phyloP scores from a whole-genome alignment of 768 basidiomycete genomes.

The Jaapia argillacea region DNA sequence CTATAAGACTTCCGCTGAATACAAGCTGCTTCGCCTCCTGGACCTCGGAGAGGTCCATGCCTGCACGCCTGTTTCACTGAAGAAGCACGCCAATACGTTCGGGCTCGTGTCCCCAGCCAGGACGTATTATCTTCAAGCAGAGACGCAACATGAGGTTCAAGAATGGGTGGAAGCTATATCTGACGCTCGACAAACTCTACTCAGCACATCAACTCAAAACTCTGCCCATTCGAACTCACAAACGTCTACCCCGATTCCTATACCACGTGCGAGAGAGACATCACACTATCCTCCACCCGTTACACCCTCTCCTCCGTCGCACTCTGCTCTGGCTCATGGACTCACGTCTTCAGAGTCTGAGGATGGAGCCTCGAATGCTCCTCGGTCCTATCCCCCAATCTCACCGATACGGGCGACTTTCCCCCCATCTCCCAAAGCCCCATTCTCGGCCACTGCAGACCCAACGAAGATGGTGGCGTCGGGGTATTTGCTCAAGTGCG shows the following conservation, averaged over 20 bases:
- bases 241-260: slow-evolving; percentile 40
- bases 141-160: slow-evolving; percentile 57
- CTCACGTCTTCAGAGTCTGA: slow-evolving; percentile 78
- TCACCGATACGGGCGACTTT: slow-evolving; percentile 12
- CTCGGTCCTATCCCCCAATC: slow-evolving; percentile 26
- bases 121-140: slow-evolving; percentile 88
- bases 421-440: slow-evolving; percentile 34
- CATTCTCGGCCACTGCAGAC: slow-evolving; percentile 33
- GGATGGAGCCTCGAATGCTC: slow-evolving; percentile 43
- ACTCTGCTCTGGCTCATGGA: slow-evolving; percentile 30
- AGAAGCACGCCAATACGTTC: slow-evolving; percentile 83
- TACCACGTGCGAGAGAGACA: slow-evolving; percentile 26
- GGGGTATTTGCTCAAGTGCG: slow-evolving; percentile 96
- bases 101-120: slow-evolving; percentile 85
- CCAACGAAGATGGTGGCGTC: slow-evolving; percentile 73
- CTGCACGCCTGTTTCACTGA: slow-evolving; percentile 78
- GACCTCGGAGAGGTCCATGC: slow-evolving; percentile 86
- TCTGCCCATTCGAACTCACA: too few relatives aligned
- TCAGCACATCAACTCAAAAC: slow-evolving; percentile 51
- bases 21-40: slow-evolving; percentile 81
- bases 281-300: slow-evolving; percentile 20
- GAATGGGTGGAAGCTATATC: slow-evolving; percentile 82
- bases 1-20: slow-evolving; percentile 94
- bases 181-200: slow-evolving; percentile 55
- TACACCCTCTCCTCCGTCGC: slow-evolving; percentile 40